Percentiles rank a stretch among this genome's conserved stretches.
These are phyloP conservation scores for Botrytis byssoidea DNA, from an alignment of 2,329 filamentous ascomycete species.

Conservation along the genomic window DNA sequence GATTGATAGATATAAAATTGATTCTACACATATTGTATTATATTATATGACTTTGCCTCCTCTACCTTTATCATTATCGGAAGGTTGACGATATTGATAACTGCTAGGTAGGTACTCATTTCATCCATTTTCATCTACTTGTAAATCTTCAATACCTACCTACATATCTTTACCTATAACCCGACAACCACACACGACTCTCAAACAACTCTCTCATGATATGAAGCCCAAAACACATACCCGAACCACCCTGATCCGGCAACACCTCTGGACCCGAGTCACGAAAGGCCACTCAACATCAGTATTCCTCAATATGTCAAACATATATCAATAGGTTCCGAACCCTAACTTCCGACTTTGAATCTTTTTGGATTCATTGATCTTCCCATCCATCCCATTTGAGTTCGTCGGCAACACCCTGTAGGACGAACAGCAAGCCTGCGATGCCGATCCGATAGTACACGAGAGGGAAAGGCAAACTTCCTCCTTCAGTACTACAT, in stretches of 20 bases:
- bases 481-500: background rate
- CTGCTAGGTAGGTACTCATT: too few species aligned
- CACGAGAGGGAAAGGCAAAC: background rate
- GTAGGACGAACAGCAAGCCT: too few species aligned
- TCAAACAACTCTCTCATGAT: background rate
- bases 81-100: background rate
- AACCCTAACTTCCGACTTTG: background rate
- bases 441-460: background rate
- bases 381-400: background rate
- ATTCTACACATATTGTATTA: background rate
- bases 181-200: background rate
- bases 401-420: background rate
- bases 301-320: background rate
- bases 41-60: background rate
- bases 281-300: background rate
- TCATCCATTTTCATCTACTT: background rate
- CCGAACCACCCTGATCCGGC: background rate
- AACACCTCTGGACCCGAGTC: background rate
- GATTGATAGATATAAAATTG: background rate
- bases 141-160: too few species aligned
- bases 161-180: background rate
- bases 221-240: background rate
- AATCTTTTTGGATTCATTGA: background rate
- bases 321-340: background rate
- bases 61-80: background rate